Percentiles rank a stretch among this genome's conserved stretches.
Conservation (phyloP, 2,329 filamentous ascomycete species). For the Neofusicoccum parvum region DNA sequence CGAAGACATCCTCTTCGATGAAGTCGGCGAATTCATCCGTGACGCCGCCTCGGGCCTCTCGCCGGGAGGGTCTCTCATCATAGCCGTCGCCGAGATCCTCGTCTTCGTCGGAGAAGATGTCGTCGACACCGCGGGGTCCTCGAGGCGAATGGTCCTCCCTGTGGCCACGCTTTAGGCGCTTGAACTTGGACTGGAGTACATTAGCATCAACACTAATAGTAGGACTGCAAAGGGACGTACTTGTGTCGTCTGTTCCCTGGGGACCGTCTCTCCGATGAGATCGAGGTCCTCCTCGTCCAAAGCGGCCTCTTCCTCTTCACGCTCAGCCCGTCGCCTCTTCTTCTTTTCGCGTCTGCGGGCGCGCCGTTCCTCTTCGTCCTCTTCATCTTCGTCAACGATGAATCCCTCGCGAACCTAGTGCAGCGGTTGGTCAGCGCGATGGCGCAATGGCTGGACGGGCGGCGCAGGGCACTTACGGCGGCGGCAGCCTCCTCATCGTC, state of each 20-base stretch:
- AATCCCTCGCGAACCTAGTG: conserved; percentile 85
- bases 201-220: conserved; percentile 1
- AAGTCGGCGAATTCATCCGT: conserved; percentile 66
- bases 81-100: conserved; percentile 63
- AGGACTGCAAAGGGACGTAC: background rate
- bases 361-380: conserved; percentile 65
- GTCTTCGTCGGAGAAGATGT: conserved; percentile 96
- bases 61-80: conserved; percentile 37
- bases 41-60: conserved; percentile 29
- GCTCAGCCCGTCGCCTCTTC: conserved; percentile 76
- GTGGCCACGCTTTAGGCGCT: conserved; percentile 91
- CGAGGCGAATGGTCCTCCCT: conserved; percentile 66
- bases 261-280: conserved; percentile 45
- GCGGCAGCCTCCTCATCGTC: conserved; percentile 31
- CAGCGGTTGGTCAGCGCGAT: background rate
- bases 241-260: conserved; percentile 10
- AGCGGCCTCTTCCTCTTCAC: conserved; percentile 78
- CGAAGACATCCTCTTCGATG: conserved; percentile 75
- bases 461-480: conserved; percentile 26
- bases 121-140: conserved; percentile 73
- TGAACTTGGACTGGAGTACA: conserved; percentile 76
- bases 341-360: conserved; percentile 64
- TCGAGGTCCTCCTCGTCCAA: conserved; percentile 96
- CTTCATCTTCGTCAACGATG: conserved; percentile 90
- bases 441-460: conserved; percentile 18